A percentile compares a stretch with the other conserved stretches of the same genome.
Evolutionary conservation across 1,284 basidiomycete genomes (phyloP).

Genomic region (Trichosporon sp.): DNA sequence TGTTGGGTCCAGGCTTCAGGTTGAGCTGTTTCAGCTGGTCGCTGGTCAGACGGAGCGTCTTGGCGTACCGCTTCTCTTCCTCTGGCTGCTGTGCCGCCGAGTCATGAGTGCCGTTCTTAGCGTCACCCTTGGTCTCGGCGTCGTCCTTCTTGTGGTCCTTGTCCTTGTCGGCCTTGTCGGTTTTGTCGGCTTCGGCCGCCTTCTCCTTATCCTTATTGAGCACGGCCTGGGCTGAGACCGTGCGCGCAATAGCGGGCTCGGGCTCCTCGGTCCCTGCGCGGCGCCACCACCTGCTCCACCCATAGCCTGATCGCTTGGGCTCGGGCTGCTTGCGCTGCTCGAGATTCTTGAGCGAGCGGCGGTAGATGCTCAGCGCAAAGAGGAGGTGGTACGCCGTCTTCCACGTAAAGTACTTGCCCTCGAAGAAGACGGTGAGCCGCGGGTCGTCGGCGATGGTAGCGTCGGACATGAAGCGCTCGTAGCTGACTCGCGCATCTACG

Average conservation of each 20-base stretch:
- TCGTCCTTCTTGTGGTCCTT: not conserved
- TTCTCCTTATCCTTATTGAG: not conserved
- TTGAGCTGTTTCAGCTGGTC: slow-evolving; percentile 84
- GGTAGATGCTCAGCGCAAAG: slow-evolving; percentile 51
- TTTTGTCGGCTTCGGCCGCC: not conserved
- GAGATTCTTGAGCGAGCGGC: slow-evolving; percentile 37
- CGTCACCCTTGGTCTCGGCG: not conserved
- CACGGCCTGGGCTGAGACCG: not conserved
- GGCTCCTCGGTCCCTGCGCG: slow-evolving; percentile 25
- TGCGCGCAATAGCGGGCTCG: not conserved
- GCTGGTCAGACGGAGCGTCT: slow-evolving; percentile 81
- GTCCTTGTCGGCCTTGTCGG: not conserved
- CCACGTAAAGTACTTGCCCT: slow-evolving; percentile 52
- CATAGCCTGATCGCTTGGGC: slow-evolving; percentile 33
- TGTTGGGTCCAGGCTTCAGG: slow-evolving; percentile 82
- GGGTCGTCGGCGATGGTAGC: slow-evolving; percentile 51
- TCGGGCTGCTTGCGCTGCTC: not conserved
- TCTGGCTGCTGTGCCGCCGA: slow-evolving; percentile 1
- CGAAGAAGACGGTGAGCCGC: slow-evolving; percentile 51
- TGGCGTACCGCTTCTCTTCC: slow-evolving; percentile 61
- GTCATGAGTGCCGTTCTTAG: no score
- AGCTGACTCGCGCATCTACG: slow-evolving; percentile 49
- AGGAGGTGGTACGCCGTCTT: slow-evolving; percentile 51
- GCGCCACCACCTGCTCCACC: slow-evolving; percentile 45
- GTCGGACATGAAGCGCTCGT: slow-evolving; percentile 52